Conservation (phyloP, 2,329 filamentous ascomycete species). For the Pestalotiopsis sp. region DNA sequence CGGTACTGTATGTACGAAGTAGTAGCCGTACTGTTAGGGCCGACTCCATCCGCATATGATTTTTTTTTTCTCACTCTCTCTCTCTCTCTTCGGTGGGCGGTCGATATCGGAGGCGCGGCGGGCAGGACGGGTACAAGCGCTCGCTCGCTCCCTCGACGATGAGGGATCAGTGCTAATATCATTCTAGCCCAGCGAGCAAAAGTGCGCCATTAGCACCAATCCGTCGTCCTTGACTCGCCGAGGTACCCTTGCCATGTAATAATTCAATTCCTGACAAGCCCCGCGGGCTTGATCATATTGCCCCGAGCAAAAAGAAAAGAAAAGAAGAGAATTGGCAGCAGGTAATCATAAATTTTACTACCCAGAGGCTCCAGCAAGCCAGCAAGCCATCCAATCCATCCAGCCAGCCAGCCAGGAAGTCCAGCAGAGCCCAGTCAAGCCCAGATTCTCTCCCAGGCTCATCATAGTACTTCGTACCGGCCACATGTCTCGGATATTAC, state of each 20-base stretch:
- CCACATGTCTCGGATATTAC: constrained; percentile 14
- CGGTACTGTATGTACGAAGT: too few species aligned
- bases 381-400: too few species aligned
- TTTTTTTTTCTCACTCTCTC: not conserved
- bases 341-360: too few species aligned
- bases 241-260: not conserved
- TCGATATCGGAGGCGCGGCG: not conserved
- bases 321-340: not conserved
- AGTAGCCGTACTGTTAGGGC: not conserved
- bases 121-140: not conserved
- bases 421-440: not conserved
- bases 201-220: not conserved
- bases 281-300: not conserved
- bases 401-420: not conserved
- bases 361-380: too few species aligned
- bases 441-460: not conserved
- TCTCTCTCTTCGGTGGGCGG: not conserved
- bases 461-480: constrained; percentile 4
- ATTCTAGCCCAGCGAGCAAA: not conserved
- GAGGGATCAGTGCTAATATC: not conserved
- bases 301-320: not conserved
- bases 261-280: not conserved
- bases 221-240: not conserved
- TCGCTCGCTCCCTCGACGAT: not conserved
- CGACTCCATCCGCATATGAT: not conserved